Evolutionary conservation across 768 basidiomycete species (phyloP).

Genomic region (Chalciporus chontae): DNA sequence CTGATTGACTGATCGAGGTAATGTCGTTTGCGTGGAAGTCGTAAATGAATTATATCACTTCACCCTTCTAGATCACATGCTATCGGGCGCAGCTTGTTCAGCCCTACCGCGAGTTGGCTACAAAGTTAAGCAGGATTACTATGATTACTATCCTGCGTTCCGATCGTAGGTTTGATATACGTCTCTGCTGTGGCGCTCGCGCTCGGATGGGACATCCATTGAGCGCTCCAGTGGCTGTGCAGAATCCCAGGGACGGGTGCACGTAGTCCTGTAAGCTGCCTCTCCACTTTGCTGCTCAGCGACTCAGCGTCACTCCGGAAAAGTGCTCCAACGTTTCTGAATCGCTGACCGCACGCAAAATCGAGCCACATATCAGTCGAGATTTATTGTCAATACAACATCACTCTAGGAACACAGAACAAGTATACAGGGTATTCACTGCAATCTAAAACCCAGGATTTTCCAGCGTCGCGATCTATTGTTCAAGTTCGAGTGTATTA

Average conservation of each 20-base stretch:
- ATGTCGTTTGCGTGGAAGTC: neutral
- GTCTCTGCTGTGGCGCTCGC: neutral
- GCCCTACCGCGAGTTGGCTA: neutral
- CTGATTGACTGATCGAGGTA: neutral
- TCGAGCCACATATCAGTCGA: too few relatives aligned
- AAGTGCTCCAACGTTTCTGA: too few relatives aligned
- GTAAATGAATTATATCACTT: neutral
- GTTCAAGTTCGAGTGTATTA: neutral
- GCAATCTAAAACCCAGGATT: too few relatives aligned
- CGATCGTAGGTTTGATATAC: slow-evolving; percentile 1
- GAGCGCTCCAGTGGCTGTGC: neutral
- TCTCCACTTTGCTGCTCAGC: neutral
- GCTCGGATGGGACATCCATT: neutral
- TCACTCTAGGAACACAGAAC: too few relatives aligned
- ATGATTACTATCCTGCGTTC: neutral
- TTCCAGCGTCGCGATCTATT: too few relatives aligned
- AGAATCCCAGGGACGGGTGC: neutral
- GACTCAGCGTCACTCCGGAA: too few relatives aligned
- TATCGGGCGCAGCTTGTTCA: neutral
- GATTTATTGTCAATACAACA: too few relatives aligned
- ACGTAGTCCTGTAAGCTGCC: neutral
- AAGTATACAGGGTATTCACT: too few relatives aligned
- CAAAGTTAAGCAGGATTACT: neutral
- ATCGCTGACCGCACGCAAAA: too few relatives aligned
- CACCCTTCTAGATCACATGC: slow-evolving; percentile 1